Evolutionary conservation across 2,329 filamentous ascomycete genomes (phyloP), one percentile per base, ranked within the genome.

Genomic region (Diaporthe sp.): DNA sequence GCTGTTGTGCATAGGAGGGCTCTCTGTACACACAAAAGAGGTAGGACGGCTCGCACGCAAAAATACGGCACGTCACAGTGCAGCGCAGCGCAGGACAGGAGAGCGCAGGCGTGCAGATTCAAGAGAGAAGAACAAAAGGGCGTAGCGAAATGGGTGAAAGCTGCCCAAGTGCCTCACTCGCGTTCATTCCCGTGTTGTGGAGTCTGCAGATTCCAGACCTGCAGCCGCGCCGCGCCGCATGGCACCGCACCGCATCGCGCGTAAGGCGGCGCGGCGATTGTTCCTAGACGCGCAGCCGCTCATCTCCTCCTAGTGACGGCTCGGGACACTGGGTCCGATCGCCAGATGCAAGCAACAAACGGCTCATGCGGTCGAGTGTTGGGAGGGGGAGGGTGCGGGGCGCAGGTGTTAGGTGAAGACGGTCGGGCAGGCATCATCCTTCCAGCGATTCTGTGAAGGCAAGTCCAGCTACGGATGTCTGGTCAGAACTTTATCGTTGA

Each of bases 221-320:
- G 28, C 60, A 67, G 42, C 61, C 61, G 60, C 61, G 42, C 42
- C 61, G 54, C 30, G 54, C 30, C 54, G 28, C 25, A 30, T 30
- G 25, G 15, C 30, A 19, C 17, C 30, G 40, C 33, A 22, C 5
- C 30, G 25, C 4, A 22, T 17, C 19, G 61, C 17, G 42, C 13
- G 25, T 19, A 25, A 19, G 13, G 40, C 17, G 28, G 19, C 28
- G 17, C 25, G 25, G 40, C 17, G 60, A 45, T n/a, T n/a, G 40
- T 17, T 52, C 30, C 15, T 67, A 67, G 45, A 52, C 61, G 45
- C 64, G 64, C 64, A 67, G 64, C 64, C 45, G 64, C 64, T 38
- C 64, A 67, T 67, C 64, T 67, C 30, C 64, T 35, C n/a, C 33
- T 30, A 30, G 42, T 25, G 64, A 45, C 64, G 33, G 42, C 47